Evolutionary conservation across 352 stramenopile species (phyloP), one percentile per base, ranked within the genome.

Genomic region (Globisporangium camurandrum): DNA sequence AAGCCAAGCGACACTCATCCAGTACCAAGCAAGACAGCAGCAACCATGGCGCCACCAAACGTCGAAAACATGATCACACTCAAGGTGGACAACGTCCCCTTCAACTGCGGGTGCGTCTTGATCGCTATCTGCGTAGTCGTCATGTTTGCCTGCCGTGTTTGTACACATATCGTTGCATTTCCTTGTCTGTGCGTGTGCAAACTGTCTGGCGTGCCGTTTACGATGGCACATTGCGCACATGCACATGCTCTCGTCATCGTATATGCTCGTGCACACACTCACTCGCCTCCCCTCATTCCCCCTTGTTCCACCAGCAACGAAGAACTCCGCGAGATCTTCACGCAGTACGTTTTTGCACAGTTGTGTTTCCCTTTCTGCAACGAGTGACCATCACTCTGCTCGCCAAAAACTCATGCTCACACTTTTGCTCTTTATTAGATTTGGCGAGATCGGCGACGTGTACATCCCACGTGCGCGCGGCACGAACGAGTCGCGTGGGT

Each of bases 1-100:
- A 41, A 19, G 14, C 11, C 36, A 41, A 41, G 36, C n/a, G n/a
- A 41, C 36, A 17, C 17, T 39, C 10, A 17, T 6, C 33, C 14
- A 17, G 14, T 8, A 10, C 33, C 9, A n/a, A n/a, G n/a, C 1
- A 34, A 7, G 30, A 10, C 12, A 23, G 12, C 12, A 17, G 19
- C 36, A 19, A 39, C 34, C 1, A 88, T 86, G 75, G 69, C 74
- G 60, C 77, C 81, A 53, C 80, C 81, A 8, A 78, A 88, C 62
- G 74, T 92, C 53, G 75, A 89, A 56, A 74, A 56, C 60, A 92
- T 92, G 81, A 72, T 81, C 64, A 90, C 79, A 45, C 82, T 92
- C 56, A 91, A 93, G 70, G 78, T 93, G 62, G 84, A 94, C 72
- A 94, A 94, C 62, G 79, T 94, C 43, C 74, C 80, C 14, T 91